Conservation (phyloP, 371 early-diverging fungal genomes). For the Circinella umbellata region DNA sequence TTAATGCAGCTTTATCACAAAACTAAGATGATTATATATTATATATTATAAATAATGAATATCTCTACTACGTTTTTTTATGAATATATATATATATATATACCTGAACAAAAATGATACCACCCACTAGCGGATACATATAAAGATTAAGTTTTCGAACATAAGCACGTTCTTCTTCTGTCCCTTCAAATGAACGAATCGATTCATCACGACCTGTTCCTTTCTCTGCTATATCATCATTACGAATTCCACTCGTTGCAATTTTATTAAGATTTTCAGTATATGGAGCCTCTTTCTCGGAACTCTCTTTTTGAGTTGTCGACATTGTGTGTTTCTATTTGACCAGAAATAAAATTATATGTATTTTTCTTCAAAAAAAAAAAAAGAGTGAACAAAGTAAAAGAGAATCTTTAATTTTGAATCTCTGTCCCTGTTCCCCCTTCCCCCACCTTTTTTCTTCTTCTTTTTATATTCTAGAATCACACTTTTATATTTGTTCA, state of each 20-base stretch:
- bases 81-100: background rate
- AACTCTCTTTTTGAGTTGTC: background rate
- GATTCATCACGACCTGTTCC: background rate
- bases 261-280: slow-evolving; percentile 3
- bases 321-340: too few relatives aligned
- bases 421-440: too few relatives aligned
- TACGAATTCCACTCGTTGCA: background rate
- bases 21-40: slow-evolving; percentile 24
- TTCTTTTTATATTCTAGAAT: too few relatives aligned
- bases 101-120: slow-evolving; percentile 37
- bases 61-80: too few relatives aligned
- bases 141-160: slow-evolving; percentile 35
- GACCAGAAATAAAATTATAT: background rate
- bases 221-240: slow-evolving; percentile 4
- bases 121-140: slow-evolving; percentile 28
- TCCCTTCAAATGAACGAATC: background rate
- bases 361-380: too few relatives aligned
- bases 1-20: slow-evolving; percentile 45
- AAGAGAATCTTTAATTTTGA: too few relatives aligned
- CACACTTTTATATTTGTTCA: too few relatives aligned
- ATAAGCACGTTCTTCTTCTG: slow-evolving; percentile 31
- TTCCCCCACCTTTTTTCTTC: too few relatives aligned
- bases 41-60: background rate
- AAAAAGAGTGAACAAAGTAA: too few relatives aligned
- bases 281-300: slow-evolving; percentile 9